Conservation (phyloP, 352 stramenopile genomes). For the Phytophthora podocarpi region DNA sequence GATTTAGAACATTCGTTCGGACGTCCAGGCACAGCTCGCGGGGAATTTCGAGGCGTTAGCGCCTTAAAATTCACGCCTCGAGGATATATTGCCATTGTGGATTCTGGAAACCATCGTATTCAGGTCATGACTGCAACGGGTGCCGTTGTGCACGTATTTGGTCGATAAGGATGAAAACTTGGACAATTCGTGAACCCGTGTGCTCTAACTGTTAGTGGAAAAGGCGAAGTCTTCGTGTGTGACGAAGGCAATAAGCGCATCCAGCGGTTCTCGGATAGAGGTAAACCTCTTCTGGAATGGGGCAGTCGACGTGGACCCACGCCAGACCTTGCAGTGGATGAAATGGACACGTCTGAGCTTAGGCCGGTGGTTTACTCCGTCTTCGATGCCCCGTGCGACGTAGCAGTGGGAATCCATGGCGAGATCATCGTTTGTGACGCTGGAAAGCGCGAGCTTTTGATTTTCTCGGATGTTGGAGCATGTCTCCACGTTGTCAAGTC, state of each 20-base stretch:
- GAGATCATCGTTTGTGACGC: conserved; percentile 57
- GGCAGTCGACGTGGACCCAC: conserved; percentile 30
- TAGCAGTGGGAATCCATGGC: conserved; percentile 27
- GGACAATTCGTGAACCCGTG: conserved; percentile 45
- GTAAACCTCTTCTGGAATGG: conserved; percentile 50
- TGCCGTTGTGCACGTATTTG: conserved; percentile 42
- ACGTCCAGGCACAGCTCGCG: conserved; percentile 37
- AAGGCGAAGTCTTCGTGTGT: conserved; percentile 63
- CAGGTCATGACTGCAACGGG: conserved; percentile 60
- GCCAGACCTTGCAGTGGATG: neutral
- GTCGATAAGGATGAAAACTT: conserved; percentile 32
- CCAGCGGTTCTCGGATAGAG: conserved; percentile 53
- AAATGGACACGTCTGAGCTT: neutral
- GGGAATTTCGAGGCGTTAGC: conserved; percentile 54
- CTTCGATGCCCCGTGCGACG: conserved; percentile 33
- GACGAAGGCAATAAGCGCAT: conserved; percentile 68
- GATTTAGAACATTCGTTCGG: conserved; percentile 56
- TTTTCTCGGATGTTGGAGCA: conserved; percentile 48
- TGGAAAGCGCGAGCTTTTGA: conserved; percentile 33
- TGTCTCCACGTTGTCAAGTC: conserved; percentile 40
- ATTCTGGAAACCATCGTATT: conserved; percentile 63
- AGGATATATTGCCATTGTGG: conserved; percentile 56
- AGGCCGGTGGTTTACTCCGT: conserved; percentile 27
- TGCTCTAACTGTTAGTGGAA: conserved; percentile 43
- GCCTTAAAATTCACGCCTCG: conserved; percentile 59